Conservation (phyloP, 805 yeast species). For the Candida glaebosa region DNA sequence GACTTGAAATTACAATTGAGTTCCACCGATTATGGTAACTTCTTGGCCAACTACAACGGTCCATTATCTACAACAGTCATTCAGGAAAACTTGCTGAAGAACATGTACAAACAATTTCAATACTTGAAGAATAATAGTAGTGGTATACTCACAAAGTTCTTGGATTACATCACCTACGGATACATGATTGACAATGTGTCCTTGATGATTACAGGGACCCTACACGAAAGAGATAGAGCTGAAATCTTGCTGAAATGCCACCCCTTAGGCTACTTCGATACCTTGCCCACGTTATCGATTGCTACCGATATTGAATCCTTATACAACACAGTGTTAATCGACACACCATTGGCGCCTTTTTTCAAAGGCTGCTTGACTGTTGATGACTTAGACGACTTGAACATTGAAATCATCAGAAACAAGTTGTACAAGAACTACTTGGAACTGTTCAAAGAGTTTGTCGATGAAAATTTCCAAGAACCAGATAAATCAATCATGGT, state of each 20-base stretch:
- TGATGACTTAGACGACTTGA: conserved; percentile 89
- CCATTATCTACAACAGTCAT: conserved; percentile 85
- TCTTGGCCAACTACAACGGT: conserved; percentile 75
- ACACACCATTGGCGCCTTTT: conserved; percentile 96
- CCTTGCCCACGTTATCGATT: conserved; percentile 89
- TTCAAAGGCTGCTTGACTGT: conserved; percentile 85
- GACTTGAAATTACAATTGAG: conserved; percentile 92
- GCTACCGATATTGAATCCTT: conserved; percentile 95
- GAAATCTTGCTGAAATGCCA: conserved; percentile 90
- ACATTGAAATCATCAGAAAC: conserved; percentile 92
- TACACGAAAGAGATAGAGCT: conserved; percentile 87
- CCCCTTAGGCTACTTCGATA: conserved; percentile 98
- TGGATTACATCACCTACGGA: conserved; percentile 92
- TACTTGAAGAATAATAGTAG: conserved; percentile 82
- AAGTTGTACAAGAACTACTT: conserved; percentile 88
- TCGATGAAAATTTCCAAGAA: conserved; percentile 52
- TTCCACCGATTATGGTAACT: conserved; percentile 94
- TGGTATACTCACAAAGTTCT: conserved; percentile 72
- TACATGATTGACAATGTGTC: conserved; percentile 98
- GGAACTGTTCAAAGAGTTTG: conserved; percentile 77
- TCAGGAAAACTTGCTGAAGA: conserved; percentile 72
- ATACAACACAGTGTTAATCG: conserved; percentile 87
- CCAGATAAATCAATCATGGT: conserved; percentile 85
- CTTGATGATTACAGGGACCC: conserved; percentile 92
- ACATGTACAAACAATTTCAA: conserved; percentile 78